Evolutionary conservation across 2,329 filamentous ascomycete genomes (phyloP), one percentile per base, ranked within the genome.

Genomic region (Fusarium dlaminii): DNA sequence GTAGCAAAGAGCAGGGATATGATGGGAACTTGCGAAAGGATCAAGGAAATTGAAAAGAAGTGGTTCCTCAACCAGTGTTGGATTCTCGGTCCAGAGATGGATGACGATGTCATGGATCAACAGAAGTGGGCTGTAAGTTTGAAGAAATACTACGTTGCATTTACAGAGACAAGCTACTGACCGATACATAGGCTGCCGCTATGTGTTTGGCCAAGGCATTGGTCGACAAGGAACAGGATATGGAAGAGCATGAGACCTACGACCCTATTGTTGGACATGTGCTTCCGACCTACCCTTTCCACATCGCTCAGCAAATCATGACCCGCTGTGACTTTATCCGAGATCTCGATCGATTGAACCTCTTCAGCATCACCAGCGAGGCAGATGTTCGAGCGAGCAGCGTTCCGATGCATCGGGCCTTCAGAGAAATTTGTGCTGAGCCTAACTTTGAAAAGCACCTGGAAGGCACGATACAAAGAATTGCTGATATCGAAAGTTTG

Each of bases 41-140:
- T 94, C 78, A 90, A 89, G 79, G 85, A 90, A 9, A 87, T 87
- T 54, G 92, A 94, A 80, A 93, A 92, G 83, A 91, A 88, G n/a
- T 94, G 92, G 91, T 92, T 94, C 74, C 84, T 94, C 14, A 93
- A 93, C 82, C 90, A 92, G 79, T 94, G 92, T 83, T 93, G 91
- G 87, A 92, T 94, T 67, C 86, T 94, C 8, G 92, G 92, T 17
- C 84, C 84, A 58, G 91, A 92, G 70, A 93, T 94, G 92, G 96
- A 98, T 77, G 96, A 98, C 82, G 96, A 99, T 80, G 96, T 98
- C 76, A 98, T 98, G 92, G 94, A 98, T 79, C 94, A 98, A 82
- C 95, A 98, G 81, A 98, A 98, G 82, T 98, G 94, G 87, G 94
- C 95, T 51, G 93, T 94, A 86, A 84, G 91, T 89, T 40, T 37